A percentile compares a stretch with the other conserved stretches of the same genome.
Evolutionary conservation across 768 basidiomycete species (phyloP).

Genomic region (Mycena latifolia): DNA sequence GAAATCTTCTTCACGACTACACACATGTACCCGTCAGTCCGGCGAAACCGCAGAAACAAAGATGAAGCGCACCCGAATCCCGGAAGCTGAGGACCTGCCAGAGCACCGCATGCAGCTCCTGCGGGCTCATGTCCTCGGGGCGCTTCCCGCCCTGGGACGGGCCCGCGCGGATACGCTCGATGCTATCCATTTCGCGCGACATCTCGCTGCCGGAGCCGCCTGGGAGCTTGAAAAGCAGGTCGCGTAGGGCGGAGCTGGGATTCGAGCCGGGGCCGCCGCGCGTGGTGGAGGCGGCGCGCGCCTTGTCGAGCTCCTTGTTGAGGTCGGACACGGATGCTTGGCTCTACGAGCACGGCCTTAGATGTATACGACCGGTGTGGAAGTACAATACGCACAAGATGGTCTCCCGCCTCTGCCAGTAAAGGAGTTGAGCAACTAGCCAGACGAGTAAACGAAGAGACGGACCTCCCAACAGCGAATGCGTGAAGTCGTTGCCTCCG

Average conservation of each 20-base stretch:
- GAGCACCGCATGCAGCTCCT: slow-evolving; percentile 85
- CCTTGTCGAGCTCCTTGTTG: slow-evolving; percentile 80
- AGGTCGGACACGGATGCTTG: slow-evolving; percentile 91
- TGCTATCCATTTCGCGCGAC: slow-evolving; percentile 79
- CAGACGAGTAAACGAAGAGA: slow-evolving; percentile 12
- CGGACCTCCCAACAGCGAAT: slow-evolving; percentile 81
- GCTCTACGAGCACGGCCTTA: slow-evolving; percentile 32
- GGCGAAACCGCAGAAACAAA: neutral
- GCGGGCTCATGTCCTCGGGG: slow-evolving; percentile 88
- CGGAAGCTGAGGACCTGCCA: slow-evolving; percentile 92
- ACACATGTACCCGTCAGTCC: neutral
- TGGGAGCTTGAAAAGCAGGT: slow-evolving; percentile 72
- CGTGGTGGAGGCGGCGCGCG: slow-evolving; percentile 60
- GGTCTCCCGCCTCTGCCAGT: slow-evolving; percentile 46
- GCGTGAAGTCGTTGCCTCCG: slow-evolving; percentile 82
- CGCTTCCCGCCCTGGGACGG: slow-evolving; percentile 72
- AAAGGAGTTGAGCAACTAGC: slow-evolving; percentile 4
- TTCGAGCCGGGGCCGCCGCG: slow-evolving; percentile 50
- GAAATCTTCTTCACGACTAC: slow-evolving; percentile 83
- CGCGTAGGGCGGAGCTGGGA: slow-evolving; percentile 65
- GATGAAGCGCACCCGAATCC: slow-evolving; percentile 70
- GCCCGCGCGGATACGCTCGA: slow-evolving; percentile 76
- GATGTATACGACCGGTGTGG: neutral
- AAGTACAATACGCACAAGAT: slow-evolving; percentile 37
- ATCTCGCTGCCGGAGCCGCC: slow-evolving; percentile 72